Evolutionary conservation across 345 rosid genomes (phyloP), one percentile per base, ranked within the genome.

Genomic region (Nasturtium officinale): DNA sequence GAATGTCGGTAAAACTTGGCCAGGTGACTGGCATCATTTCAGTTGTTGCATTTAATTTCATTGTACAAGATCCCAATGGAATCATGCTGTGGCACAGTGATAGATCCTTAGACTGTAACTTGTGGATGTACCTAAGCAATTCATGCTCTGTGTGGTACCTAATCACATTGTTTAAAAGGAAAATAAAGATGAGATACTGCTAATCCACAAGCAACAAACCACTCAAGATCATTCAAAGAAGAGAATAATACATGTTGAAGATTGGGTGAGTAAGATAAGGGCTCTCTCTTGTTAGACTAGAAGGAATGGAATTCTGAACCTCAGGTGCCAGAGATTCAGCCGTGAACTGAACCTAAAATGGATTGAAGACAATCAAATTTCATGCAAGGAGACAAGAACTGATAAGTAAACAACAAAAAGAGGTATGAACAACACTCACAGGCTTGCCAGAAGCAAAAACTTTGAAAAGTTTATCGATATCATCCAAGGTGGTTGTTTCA

Each of bases 31-130:
- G 98, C 90, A 88, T 87, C 99, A 95, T 95, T 82, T 95, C 99
- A 55, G 89, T 77, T 29, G 99, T 95, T 56, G 99, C 99, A 65
- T 95, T 95, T 85, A 95, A 69, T 82, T 95, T 95, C 99, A 92
- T 92, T 0, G 99, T 95, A 74, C 99, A 90, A 78, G 99, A 95
- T 71, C 99, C 98, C 83, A 95, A 73, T 4, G 99, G 97, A 83
- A 95, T 95, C 99, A 95, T 95, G 78, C 98, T 90, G 79, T 95
- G 99, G 89, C 99, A 95, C 74, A 90, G 77, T 46, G 99, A 95
- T 62, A 95, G 91, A 87, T 95, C 99, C 81, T 88, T 91, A 30
- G 93, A 85, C 79, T 86, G 87, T 63, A 95, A 80, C 82, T 73
- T 82, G 76, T 92, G 84, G 52, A 90, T 82, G 79, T 89, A 90